phyloP scores from a whole-genome alignment of 2,329 filamentous ascomycete genomes.

The Aspergillus ustus region DNA sequence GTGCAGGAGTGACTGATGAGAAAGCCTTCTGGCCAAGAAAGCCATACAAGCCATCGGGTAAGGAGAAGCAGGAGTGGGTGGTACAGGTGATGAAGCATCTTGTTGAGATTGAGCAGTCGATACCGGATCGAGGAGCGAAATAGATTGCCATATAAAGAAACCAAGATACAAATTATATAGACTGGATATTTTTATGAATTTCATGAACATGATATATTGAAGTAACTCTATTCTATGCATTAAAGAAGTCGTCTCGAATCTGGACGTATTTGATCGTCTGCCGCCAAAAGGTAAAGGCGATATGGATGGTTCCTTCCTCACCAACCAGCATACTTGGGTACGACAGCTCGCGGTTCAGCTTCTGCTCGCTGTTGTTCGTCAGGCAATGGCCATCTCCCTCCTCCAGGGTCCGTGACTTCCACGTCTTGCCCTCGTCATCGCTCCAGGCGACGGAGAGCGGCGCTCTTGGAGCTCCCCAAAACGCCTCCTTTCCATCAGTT shows the following conservation, averaged over 20 bases:
- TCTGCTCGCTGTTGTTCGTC: conserved; percentile 10
- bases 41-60: conserved; percentile 47
- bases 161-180: not conserved
- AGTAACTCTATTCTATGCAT: not conserved
- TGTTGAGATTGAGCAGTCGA: conserved; percentile 24
- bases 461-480: conserved; percentile 50
- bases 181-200: not conserved
- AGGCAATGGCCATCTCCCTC: conserved; percentile 8
- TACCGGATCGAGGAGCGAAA: conserved; percentile 14
- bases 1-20: conserved; percentile 40
- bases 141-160: conserved; percentile 1
- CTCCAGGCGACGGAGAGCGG: conserved; percentile 31
- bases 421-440: conserved; percentile 17
- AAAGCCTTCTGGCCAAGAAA: conserved; percentile 50
- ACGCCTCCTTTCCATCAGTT: conserved; percentile 41
- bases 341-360: conserved; percentile 11
- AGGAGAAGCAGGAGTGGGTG: conserved; percentile 50
- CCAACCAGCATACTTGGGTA: conserved; percentile 12
- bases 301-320: conserved; percentile 7
- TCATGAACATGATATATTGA: not conserved
- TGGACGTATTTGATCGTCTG: conserved; percentile 12
- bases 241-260: conserved; percentile 8
- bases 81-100: conserved; percentile 43
- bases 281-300: conserved; percentile 10
- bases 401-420: not conserved